These are phyloP conservation scores for Mallotus repandus DNA, from an alignment of 441 rosid species.

Conservation along the genomic window DNA sequence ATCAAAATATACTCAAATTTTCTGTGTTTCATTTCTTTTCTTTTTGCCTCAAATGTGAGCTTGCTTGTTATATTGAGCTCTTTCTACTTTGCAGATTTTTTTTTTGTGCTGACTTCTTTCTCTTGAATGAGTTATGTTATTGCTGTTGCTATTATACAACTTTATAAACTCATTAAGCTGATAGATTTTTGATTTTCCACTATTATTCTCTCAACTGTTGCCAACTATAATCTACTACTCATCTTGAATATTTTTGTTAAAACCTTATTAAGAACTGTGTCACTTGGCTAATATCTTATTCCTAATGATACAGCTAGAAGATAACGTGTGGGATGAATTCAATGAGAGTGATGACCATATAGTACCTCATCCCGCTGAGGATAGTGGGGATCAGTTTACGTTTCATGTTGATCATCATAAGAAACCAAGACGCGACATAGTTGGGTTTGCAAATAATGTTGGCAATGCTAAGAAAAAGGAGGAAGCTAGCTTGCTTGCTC, in stretches of 20 bases:
- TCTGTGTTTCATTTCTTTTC: background rate
- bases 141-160: background rate
- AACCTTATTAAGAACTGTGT: slow-evolving; percentile 6
- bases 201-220: background rate
- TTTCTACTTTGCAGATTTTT: background rate
- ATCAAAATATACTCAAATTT: background rate
- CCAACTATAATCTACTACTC: background rate
- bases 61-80: background rate
- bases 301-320: slow-evolving; percentile 52
- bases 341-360: slow-evolving; percentile 61
- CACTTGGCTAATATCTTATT: slow-evolving; percentile 19
- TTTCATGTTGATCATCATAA: slow-evolving; percentile 36
- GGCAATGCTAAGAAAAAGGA: slow-evolving; percentile 35
- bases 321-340: slow-evolving; percentile 56
- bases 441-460: slow-evolving; percentile 35
- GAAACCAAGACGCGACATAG: slow-evolving; percentile 48
- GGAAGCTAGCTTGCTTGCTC: slow-evolving; percentile 26
- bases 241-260: background rate
- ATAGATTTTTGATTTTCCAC: background rate
- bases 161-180: background rate
- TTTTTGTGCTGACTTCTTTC: background rate
- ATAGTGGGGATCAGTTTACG: slow-evolving; percentile 36
- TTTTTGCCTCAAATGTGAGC: background rate
- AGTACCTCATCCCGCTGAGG: slow-evolving; percentile 56
- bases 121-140: background rate